phyloP scores from a whole-genome alignment of 805 yeast genomes.

The Candida ponderosae region DNA sequence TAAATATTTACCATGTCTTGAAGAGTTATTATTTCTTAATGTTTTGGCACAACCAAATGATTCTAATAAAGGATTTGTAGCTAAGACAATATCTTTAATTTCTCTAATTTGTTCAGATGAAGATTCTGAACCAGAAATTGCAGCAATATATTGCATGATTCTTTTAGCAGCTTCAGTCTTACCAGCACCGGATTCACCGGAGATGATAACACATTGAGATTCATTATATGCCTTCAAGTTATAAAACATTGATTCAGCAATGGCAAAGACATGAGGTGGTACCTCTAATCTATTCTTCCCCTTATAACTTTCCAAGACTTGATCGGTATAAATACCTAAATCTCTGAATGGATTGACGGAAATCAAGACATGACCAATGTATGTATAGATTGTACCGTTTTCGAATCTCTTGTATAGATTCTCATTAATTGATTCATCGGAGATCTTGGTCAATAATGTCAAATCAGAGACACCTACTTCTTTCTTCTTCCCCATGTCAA shows the following conservation, averaged over 20 bases:
- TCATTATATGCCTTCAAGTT: conserved; percentile 91
- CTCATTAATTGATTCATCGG: conserved; percentile 89
- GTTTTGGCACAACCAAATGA: conserved; percentile 94
- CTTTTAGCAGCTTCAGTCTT: conserved; percentile 97
- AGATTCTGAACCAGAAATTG: conserved; percentile 66
- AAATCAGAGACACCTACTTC: conserved; percentile 98
- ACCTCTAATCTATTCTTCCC: conserved; percentile 94
- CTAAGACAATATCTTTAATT: conserved; percentile 95
- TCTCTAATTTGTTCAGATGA: conserved; percentile 66
- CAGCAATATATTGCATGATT: conserved; percentile 94
- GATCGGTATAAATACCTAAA: conserved; percentile 87
- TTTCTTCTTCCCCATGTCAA: conserved; percentile 79
- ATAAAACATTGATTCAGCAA: conserved; percentile 95
- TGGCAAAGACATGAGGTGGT: conserved; percentile 97
- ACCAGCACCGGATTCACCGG: conserved; percentile 98
- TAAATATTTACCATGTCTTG: conserved; percentile 88
- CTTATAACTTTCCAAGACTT: conserved; percentile 64
- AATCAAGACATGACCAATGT: conserved; percentile 89
- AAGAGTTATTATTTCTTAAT: conserved; percentile 78
- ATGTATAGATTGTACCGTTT: conserved; percentile 86
- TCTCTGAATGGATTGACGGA: conserved; percentile 96
- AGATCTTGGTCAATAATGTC: conserved; percentile 78
- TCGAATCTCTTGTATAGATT: conserved; percentile 83
- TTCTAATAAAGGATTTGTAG: conserved; percentile 89
- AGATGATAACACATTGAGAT: conserved; percentile 93